phyloP scores from a whole-genome alignment of 228 moss, liverwort and hornwort genomes.

The Sphagnum fallax region DNA sequence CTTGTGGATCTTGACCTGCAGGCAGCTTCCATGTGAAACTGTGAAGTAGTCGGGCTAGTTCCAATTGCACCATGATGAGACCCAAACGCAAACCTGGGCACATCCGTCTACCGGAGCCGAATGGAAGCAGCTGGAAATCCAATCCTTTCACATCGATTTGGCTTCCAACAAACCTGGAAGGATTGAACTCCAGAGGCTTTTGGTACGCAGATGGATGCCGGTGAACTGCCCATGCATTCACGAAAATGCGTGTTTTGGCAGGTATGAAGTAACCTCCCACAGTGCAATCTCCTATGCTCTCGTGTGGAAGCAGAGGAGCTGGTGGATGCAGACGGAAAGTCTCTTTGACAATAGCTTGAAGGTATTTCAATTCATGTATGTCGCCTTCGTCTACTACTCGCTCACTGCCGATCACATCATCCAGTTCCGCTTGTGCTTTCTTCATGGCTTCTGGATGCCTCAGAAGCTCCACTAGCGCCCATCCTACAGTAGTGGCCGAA shows the following conservation, averaged over 20 bases:
- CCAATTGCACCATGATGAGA: conserved; percentile 13
- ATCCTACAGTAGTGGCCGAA: background rate
- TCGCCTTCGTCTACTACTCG: conserved; percentile 5
- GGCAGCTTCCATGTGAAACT: conserved; percentile 32
- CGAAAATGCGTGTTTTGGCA: conserved; percentile 18
- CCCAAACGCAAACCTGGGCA: conserved; percentile 24
- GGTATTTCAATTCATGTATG: conserved; percentile 1
- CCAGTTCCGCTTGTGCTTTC: background rate
- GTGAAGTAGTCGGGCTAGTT: conserved; percentile 28
- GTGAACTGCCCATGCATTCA: conserved; percentile 29
- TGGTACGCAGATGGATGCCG: conserved; percentile 14
- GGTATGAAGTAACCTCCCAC: conserved; percentile 17
- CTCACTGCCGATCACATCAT: conserved; percentile 2
- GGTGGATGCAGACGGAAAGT: conserved; percentile 4
- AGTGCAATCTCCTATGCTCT: background rate
- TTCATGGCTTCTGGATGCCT: background rate
- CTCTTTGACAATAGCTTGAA: conserved; percentile 7
- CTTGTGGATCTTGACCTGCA: conserved; percentile 11
- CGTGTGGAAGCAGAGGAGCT: conserved; percentile 3
- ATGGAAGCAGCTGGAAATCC: conserved; percentile 25
- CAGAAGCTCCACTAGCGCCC: conserved; percentile 1
- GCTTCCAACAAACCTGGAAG: conserved; percentile 20
- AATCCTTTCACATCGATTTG: background rate
- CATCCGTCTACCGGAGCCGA: conserved; percentile 24
- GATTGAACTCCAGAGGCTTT: conserved; percentile 20